phyloP scores from a whole-genome alignment of 2,329 filamentous ascomycete genomes.

The Elsinoe arachidis region DNA sequence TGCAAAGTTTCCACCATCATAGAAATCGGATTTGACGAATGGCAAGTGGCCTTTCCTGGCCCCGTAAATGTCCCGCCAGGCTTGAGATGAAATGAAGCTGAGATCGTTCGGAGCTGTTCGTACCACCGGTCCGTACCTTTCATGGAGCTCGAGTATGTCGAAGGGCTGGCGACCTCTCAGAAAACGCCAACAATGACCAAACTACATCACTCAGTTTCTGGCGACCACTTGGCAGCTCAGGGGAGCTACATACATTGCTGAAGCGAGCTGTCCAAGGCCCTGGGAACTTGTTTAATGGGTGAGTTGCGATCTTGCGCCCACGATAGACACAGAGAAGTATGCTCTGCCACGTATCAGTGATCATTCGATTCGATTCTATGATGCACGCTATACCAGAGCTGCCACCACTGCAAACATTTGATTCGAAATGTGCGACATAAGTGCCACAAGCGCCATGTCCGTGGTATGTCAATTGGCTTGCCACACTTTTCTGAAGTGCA shows the following conservation, averaged over 20 bases:
- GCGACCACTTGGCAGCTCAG: not conserved
- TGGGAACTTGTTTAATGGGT: not conserved
- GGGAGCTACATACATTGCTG: not conserved
- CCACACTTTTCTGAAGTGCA: too few relatives aligned
- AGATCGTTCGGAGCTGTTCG: slow-evolving; percentile 42
- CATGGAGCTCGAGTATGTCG: slow-evolving; percentile 25
- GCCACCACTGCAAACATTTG: too few relatives aligned
- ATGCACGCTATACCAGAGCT: too few relatives aligned
- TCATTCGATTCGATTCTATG: too few relatives aligned
- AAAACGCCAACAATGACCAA: not conserved
- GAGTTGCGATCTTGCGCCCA: not conserved
- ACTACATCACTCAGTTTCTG: not conserved
- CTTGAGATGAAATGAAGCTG: slow-evolving; percentile 31
- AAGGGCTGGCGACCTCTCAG: not conserved
- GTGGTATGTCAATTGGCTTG: too few relatives aligned
- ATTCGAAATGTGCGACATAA: too few relatives aligned
- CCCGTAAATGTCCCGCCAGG: slow-evolving; percentile 25
- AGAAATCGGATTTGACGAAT: slow-evolving; percentile 18
- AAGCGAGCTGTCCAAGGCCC: slow-evolving; percentile 4
- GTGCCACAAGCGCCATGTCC: too few relatives aligned
- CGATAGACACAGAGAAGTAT: too few relatives aligned
- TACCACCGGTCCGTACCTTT: slow-evolving; percentile 38
- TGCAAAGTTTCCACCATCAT: slow-evolving; percentile 17
- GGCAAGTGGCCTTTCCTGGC: slow-evolving; percentile 18
- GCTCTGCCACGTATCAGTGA: too few relatives aligned